A percentile compares a stretch with the other conserved stretches of the same genome.
Evolutionary conservation across 2,329 filamentous ascomycete species (phyloP).

Genomic region (Alternaria arborescens): DNA sequence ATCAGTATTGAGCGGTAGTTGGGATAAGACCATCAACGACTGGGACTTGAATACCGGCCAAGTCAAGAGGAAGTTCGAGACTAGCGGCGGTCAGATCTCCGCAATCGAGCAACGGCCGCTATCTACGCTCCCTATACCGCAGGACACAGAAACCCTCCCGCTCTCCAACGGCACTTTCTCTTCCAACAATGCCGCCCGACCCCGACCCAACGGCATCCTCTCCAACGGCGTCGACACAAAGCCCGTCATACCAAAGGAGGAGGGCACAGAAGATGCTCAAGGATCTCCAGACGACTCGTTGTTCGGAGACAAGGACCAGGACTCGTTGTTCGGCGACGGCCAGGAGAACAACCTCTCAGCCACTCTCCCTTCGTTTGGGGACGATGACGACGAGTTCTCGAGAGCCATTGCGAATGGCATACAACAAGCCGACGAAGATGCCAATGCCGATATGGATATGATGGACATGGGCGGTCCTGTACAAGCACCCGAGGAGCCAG

Average conservation of each 20-base stretch:
- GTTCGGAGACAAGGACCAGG: slow-evolving; percentile 76
- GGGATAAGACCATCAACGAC: slow-evolving; percentile 93
- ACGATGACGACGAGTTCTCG: slow-evolving; percentile 85
- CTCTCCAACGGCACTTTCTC: slow-evolving; percentile 73
- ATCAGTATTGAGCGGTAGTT: slow-evolving; percentile 88
- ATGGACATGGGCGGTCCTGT: slow-evolving; percentile 56
- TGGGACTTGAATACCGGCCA: slow-evolving; percentile 94
- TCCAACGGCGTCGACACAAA: slow-evolving; percentile 50
- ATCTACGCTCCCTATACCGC: slow-evolving; percentile 77
- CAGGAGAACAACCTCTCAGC: slow-evolving; percentile 49
- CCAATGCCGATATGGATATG: slow-evolving; percentile 55
- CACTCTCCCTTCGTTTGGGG: slow-evolving; percentile 67
- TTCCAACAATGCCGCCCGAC: slow-evolving; percentile 73
- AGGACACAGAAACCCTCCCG: slow-evolving; percentile 68
- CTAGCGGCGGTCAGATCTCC: slow-evolving; percentile 83
- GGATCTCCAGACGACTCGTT: slow-evolving; percentile 79
- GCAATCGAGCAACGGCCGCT: slow-evolving; percentile 85
- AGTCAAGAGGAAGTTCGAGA: slow-evolving; percentile 77
- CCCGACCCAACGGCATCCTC: slow-evolving; percentile 64
- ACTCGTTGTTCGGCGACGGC: slow-evolving; percentile 88
- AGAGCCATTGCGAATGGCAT: slow-evolving; percentile 70
- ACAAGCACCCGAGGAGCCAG: slow-evolving; percentile 46
- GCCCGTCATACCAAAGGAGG: slow-evolving; percentile 33
- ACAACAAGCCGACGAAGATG: slow-evolving; percentile 56
- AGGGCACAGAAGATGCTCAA: slow-evolving; percentile 65